A percentile compares a stretch with the other conserved stretches of the same genome.
These are phyloP conservation scores for Aspergillus novoparasiticus DNA, from an alignment of 2,329 filamentous ascomycete species.

Conservation along the genomic window DNA sequence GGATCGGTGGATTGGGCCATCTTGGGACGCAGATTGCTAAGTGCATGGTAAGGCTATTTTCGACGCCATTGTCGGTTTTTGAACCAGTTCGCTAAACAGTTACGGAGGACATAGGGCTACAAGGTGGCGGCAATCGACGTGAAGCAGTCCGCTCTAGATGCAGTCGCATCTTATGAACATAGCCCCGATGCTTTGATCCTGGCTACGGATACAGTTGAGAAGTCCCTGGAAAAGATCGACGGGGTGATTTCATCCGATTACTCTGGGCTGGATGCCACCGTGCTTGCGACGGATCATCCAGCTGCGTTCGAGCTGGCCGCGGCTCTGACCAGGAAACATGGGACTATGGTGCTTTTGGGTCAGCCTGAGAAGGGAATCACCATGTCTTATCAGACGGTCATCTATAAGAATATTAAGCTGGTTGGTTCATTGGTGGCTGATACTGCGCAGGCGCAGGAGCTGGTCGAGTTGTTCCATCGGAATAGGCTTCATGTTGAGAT, in stretches of 20 bases:
- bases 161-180: slow-evolving; percentile 50
- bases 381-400: slow-evolving; percentile 40
- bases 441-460: slow-evolving; percentile 46
- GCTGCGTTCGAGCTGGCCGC: slow-evolving; percentile 54
- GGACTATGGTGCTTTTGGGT: slow-evolving; percentile 61
- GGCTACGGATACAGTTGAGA: slow-evolving; percentile 52
- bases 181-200: slow-evolving; percentile 55
- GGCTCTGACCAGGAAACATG: slow-evolving; percentile 62
- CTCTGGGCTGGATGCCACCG: slow-evolving; percentile 54
- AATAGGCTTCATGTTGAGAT: slow-evolving; percentile 14
- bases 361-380: slow-evolving; percentile 42
- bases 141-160: slow-evolving; percentile 54
- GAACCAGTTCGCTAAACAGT: slow-evolving; percentile 22
- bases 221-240: slow-evolving; percentile 52
- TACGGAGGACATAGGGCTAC: slow-evolving; percentile 41
- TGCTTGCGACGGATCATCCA: slow-evolving; percentile 58
- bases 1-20: slow-evolving; percentile 55
- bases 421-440: slow-evolving; percentile 50
- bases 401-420: slow-evolving; percentile 55
- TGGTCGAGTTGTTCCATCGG: slow-evolving; percentile 40
- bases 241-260: slow-evolving; percentile 31
- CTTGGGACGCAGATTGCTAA: slow-evolving; percentile 56
- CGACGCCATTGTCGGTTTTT: background rate
- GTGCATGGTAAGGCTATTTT: slow-evolving; percentile 12
- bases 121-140: slow-evolving; percentile 59